These are phyloP conservation scores for Cyanodermella asteris DNA, from an alignment of 2,329 filamentous ascomycete genomes.

Conservation along the genomic window DNA sequence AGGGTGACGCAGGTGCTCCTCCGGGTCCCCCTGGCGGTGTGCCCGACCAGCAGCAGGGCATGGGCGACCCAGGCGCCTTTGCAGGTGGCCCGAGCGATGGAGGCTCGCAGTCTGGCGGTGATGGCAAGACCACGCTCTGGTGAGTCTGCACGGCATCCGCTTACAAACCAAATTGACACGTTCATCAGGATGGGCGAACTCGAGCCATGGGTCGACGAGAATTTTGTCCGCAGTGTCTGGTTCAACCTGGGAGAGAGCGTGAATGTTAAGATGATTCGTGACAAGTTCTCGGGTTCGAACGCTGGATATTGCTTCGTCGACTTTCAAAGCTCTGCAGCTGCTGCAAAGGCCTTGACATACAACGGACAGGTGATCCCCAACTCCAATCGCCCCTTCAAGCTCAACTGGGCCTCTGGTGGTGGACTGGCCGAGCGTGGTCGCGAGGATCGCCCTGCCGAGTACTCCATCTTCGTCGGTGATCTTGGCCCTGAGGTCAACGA, in stretches of 20 bases:
- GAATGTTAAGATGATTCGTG: slow-evolving; percentile 98
- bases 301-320: slow-evolving; percentile 98
- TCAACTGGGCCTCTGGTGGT: slow-evolving; percentile 97
- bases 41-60: no score
- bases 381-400: slow-evolving; percentile 86
- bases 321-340: slow-evolving; percentile 62
- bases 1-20: no score
- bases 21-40: no score
- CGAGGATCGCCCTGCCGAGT: slow-evolving; percentile 90
- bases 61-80: slow-evolving; percentile 20
- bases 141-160: no score
- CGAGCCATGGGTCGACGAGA: slow-evolving; percentile 98
- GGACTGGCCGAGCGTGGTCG: slow-evolving; percentile 75
- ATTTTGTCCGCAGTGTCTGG: slow-evolving; percentile 90
- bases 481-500: slow-evolving; percentile 97
- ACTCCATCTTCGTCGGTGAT: slow-evolving; percentile 92
- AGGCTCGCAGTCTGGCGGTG: slow-evolving; percentile 17
- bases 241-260: slow-evolving; percentile 84
- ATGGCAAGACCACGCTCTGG: slow-evolving; percentile 32
- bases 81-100: no score
- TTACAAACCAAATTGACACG: no score
- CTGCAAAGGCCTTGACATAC: slow-evolving; percentile 71
- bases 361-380: slow-evolving; percentile 84
- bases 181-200: slow-evolving; percentile 87
- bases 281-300: slow-evolving; percentile 98